Evolutionary conservation across 306 rosid genomes (phyloP), one percentile per base, ranked within the genome.

Genomic region (Acacia acuminata): DNA sequence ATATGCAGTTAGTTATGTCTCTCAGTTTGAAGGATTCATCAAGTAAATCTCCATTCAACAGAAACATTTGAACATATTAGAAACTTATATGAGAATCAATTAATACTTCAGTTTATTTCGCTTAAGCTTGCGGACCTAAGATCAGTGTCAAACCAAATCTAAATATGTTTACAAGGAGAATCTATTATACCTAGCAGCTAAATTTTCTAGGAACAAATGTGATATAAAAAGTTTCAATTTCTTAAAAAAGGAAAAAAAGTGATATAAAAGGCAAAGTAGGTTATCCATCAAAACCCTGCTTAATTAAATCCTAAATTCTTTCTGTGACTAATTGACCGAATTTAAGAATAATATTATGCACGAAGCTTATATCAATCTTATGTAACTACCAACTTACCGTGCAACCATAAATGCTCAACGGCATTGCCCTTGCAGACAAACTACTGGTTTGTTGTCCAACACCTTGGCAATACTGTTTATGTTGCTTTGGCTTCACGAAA

Each of bases 381-480:
- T 53, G n/a, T 47, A 45, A 1, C 10, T 50, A 63, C 58, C 53
- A 80, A 80, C 89, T 48, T 91, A 94, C 98, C 97, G 83, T 87
- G 92, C 98, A 90, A 47, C 99, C 98, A 36, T 89, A 95, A 77
- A 82, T 89, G 92, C 98, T 88, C 34, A 92, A 80, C 79, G 88
- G 97, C 99, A 89, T 87, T 82, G 99, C 98, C 88, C 85, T 90
- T 27, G 90, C 80, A 22, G 98, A 95, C 81, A 95, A 75, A 93
- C 86, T 90, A 78, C 75, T 74, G 45, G 85, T 58, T 68, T 73
- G 85, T 71, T 16, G 83, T 58, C 38, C 79, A 74, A 40, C 42
- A 44, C 74, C 77, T 65, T 88, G 90, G 42, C 86, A 42, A 71
- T 64, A 82, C 73, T 76, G 90, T 82, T 60, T 84, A 38, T 56